Percentiles rank a stretch among this genome's conserved stretches.
Conservation (phyloP, 495 filamentous ascomycete genomes). For the Neurospora sp. region DNA sequence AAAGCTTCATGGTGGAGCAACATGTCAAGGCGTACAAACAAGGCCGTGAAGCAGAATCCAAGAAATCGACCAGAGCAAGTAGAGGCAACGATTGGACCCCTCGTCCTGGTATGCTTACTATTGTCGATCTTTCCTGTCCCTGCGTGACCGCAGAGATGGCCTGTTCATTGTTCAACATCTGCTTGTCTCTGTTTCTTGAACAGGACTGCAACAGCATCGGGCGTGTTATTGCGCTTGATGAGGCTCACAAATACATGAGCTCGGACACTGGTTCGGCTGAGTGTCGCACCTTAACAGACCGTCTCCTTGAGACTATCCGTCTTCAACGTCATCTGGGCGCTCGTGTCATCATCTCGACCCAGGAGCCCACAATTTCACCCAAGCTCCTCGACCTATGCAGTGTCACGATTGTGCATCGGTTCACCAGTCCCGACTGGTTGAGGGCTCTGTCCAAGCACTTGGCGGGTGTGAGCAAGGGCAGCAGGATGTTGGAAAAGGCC, state of each 20-base stretch:
- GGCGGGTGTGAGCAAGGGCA: conserved; percentile 33
- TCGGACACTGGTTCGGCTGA: conserved; percentile 17
- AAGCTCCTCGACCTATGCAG: conserved; percentile 60
- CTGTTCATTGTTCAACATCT: conserved; percentile 61
- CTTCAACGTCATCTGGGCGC: conserved; percentile 60
- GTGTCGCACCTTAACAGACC: conserved; percentile 50
- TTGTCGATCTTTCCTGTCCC: conserved; percentile 66
- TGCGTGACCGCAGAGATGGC: conserved; percentile 58
- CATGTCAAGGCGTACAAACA: conserved; percentile 12
- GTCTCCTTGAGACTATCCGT: conserved; percentile 53
- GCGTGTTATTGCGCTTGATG: conserved; percentile 29
- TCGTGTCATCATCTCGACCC: conserved; percentile 62
- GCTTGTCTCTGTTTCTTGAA: conserved; percentile 51
- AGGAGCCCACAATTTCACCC: conserved; percentile 69
- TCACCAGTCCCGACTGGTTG: conserved; percentile 63
- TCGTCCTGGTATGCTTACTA: conserved; percentile 49
- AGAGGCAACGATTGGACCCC: conserved; percentile 25
- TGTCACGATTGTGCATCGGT: conserved; percentile 66
- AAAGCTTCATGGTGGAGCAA: conserved; percentile 44
- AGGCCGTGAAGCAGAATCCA: background rate
- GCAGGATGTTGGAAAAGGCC: conserved; percentile 13
- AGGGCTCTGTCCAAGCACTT: conserved; percentile 51
- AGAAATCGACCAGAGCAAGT: background rate
- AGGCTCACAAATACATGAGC: conserved; percentile 35
- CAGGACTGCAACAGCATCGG: conserved; percentile 29